Evolutionary conservation across 768 basidiomycete genomes (phyloP).

Genomic region (Russula virescens): DNA sequence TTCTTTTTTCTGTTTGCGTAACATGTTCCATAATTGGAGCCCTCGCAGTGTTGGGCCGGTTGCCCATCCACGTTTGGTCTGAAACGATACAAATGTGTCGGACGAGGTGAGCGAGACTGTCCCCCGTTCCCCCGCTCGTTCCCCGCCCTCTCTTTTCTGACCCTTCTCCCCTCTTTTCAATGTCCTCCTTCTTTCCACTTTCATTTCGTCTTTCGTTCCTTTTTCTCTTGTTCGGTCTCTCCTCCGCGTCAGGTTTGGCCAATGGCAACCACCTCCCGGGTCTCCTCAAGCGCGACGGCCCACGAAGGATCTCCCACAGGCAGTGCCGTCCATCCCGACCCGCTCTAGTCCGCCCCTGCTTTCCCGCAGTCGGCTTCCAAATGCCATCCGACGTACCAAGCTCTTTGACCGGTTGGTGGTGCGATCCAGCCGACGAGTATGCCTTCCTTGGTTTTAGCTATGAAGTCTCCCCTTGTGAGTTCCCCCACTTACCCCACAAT

Average conservation of each 20-base stretch:
- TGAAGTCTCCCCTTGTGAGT: constrained; percentile 56
- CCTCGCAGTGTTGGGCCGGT: too few relatives aligned
- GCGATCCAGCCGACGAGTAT: constrained; percentile 54
- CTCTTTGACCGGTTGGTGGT: constrained; percentile 41
- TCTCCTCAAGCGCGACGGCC: neutral
- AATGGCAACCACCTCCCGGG: neutral
- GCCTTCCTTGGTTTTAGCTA: constrained; percentile 76
- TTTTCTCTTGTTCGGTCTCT: neutral
- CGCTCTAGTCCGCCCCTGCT: constrained; percentile 27
- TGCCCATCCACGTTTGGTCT: neutral
- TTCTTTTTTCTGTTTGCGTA: too few relatives aligned
- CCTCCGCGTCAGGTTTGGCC: neutral
- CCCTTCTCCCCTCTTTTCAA: neutral
- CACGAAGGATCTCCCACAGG: constrained; percentile 1
- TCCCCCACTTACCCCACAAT: neutral
- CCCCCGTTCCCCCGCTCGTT: neutral
- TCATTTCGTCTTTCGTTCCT: neutral
- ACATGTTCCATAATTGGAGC: too few relatives aligned
- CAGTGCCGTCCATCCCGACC: neutral
- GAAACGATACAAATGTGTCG: neutral
- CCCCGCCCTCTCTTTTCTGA: neutral
- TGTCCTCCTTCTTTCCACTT: neutral
- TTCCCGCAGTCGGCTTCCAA: constrained; percentile 40
- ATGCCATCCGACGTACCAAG: constrained; percentile 50
- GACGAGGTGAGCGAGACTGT: neutral